These are phyloP conservation scores for Alternaria alternata DNA, from an alignment of 2,329 filamentous ascomycete genomes.

Conservation along the genomic window DNA sequence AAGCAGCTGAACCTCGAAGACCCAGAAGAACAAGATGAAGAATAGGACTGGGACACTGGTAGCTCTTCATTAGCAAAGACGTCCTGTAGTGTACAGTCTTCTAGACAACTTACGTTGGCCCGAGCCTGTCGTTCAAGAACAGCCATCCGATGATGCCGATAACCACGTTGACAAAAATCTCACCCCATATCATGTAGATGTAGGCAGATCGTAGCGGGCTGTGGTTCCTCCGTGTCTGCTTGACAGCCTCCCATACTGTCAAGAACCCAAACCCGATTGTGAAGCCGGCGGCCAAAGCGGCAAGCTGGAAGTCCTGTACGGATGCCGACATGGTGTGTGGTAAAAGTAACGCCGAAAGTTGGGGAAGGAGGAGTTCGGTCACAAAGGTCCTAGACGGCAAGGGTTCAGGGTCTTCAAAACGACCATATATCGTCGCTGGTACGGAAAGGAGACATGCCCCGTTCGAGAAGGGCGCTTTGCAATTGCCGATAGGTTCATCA, in stretches of 20 bases:
- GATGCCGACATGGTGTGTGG: conserved; percentile 28
- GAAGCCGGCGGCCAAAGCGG: conserved; percentile 46
- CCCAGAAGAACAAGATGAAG: conserved; percentile 45
- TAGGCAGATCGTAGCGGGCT: conserved; percentile 45
- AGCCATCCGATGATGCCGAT: conserved; percentile 46
- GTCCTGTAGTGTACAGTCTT: not conserved
- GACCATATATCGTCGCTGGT: conserved; percentile 3
- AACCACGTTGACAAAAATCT: conserved; percentile 38
- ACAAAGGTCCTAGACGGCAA: not conserved
- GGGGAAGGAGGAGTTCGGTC: conserved; percentile 5
- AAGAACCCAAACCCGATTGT: conserved; percentile 46
- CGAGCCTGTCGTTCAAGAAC: conserved; percentile 39
- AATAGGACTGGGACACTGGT: conserved; percentile 41
- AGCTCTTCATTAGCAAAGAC: conserved; percentile 3
- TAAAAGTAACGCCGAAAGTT: conserved; percentile 1
- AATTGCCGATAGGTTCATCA: conserved; percentile 9
- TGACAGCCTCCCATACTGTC: conserved; percentile 47
- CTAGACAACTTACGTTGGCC: conserved; percentile 36
- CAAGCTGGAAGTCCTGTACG: conserved; percentile 40
- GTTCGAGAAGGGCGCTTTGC: not conserved
- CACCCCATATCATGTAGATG: conserved; percentile 50
- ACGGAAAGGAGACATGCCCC: conserved; percentile 10
- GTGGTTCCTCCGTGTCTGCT: conserved; percentile 46
- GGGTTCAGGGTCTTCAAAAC: not conserved
- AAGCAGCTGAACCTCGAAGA: conserved; percentile 57